Base-by-base conservation (phyloP, 2,329 filamentous ascomycete genomes). In the Pseudocercospora fijiensis region DNA sequence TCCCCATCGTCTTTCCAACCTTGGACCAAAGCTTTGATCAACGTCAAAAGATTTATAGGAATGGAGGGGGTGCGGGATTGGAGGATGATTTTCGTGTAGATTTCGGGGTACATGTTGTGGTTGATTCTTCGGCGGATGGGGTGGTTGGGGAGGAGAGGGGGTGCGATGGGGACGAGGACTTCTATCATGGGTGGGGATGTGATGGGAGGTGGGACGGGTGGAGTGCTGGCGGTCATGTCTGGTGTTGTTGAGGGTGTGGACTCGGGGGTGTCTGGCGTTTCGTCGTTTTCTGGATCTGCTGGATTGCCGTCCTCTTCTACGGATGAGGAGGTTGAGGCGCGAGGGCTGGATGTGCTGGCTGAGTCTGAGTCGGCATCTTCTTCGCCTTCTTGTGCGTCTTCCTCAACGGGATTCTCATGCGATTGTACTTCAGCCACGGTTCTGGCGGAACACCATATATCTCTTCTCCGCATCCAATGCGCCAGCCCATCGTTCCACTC, bases 1-100 rank as follows among this genome's bases (percentile, higher is more conserved):
- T 96, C 91, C 16, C 92, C 93, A 71, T 95, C 91, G 45, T 91
- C 85, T 77, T 96, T 96, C 94, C 94, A 97, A 49, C 94, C 94
- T 27, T 89, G 84, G 0, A 98, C 92, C 68, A 94, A 90, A 11
- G 91, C 87, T 9, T 87, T 85, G 22, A 91, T 86, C 80, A 97
- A 88, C 71, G 96, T 91, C 28, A 84, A 80, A 0, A 98, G 84
- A 71, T 96, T 97, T 73, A 97, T 90, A 3, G 94, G 94, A 16
- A 96, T 91, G 1, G 90, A 89, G 0, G 94, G 94, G 2, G 92
- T 91, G 67, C 95, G 85, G 41, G 84, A 85, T 72, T 94, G 88
- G 0, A 92, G 76, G 47, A 97, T 88, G 57, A 96, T 89, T 78
- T 96, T 96, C 74, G 90, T 89, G 80, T 96, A 97, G 62, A 98